phyloP scores from a whole-genome alignment of 371 early-diverging fungal genomes.

The Syncephalastrum sp. region DNA sequence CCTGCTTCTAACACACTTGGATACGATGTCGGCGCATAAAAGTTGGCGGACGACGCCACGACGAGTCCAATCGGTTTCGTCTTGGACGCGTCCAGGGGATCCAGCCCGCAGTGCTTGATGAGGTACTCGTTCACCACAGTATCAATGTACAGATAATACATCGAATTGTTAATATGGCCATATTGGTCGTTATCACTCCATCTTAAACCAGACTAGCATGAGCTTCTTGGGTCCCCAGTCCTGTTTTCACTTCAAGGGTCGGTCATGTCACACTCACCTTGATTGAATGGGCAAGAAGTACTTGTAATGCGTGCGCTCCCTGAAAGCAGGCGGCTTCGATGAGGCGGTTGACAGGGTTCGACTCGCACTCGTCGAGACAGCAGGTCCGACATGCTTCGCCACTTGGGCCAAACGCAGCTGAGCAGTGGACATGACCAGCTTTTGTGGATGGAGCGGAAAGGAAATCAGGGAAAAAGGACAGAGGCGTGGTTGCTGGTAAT shows the following conservation, averaged over 20 bases:
- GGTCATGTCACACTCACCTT: slow-evolving; percentile 19
- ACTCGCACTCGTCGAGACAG: slow-evolving; percentile 2
- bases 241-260: slow-evolving; percentile 1
- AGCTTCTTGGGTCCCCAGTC: background rate
- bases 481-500: no score
- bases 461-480: background rate
- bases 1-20: slow-evolving; percentile 58
- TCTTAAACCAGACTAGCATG: slow-evolving; percentile 13
- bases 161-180: slow-evolving; percentile 64
- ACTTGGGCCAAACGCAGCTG: slow-evolving; percentile 7
- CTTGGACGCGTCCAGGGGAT: slow-evolving; percentile 27
- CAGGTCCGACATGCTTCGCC: background rate
- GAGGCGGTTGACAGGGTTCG: no score
- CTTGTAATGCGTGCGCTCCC: slow-evolving; percentile 34
- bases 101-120: slow-evolving; percentile 48
- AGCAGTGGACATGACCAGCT: background rate
- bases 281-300: slow-evolving; percentile 46
- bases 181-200: slow-evolving; percentile 67
- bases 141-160: slow-evolving; percentile 62
- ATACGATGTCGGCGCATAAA: slow-evolving; percentile 51
- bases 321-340: slow-evolving; percentile 14
- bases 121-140: slow-evolving; percentile 60
- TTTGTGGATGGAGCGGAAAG: background rate
- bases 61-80: slow-evolving; percentile 56
- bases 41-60: slow-evolving; percentile 50